A percentile compares a stretch with the other conserved stretches of the same genome.
phyloP scores from a whole-genome alignment of 768 basidiomycete genomes.

The Boletus sp. region DNA sequence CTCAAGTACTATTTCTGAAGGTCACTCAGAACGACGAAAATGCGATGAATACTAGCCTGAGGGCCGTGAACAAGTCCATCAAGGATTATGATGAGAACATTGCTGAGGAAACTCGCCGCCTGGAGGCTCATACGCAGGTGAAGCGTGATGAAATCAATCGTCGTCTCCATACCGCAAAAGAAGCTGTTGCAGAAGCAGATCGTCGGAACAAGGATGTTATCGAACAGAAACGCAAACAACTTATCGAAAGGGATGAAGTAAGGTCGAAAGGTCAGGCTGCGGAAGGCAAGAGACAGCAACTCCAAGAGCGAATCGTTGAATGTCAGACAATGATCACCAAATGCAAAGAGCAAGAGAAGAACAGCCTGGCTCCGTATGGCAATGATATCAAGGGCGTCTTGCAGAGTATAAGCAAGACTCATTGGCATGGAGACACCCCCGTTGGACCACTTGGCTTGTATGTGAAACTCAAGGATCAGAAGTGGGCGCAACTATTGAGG shows the following conservation, averaged over 20 bases:
- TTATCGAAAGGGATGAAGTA: constrained; percentile 29
- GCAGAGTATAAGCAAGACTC: constrained; percentile 45
- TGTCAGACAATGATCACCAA: constrained; percentile 50
- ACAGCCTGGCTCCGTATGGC: constrained; percentile 63
- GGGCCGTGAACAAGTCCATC: constrained; percentile 33
- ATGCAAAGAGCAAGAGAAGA: constrained; percentile 51
- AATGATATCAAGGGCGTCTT: constrained; percentile 57
- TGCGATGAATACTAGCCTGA: constrained; percentile 45
- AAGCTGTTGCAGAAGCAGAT: constrained; percentile 41
- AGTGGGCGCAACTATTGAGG: constrained; percentile 68
- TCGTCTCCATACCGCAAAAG: constrained; percentile 48
- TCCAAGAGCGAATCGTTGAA: constrained; percentile 44
- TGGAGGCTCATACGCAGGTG: constrained; percentile 56
- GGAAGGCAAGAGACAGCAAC: constrained; percentile 31
- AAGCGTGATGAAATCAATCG: constrained; percentile 58
- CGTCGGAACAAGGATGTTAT: constrained; percentile 28
- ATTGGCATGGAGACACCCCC: constrained; percentile 66
- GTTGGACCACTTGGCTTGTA: constrained; percentile 79
- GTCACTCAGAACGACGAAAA: constrained; percentile 48
- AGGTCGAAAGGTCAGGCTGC: constrained; percentile 37
- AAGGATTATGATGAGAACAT: constrained; percentile 46
- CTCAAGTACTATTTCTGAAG: constrained; percentile 1
- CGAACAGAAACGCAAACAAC: constrained; percentile 34
- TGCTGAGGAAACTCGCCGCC: constrained; percentile 48
- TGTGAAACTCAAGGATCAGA: constrained; percentile 69